Evolutionary conservation across 2,329 filamentous ascomycete genomes (phyloP).

Genomic region (Chalaropsis thielavioides): DNA sequence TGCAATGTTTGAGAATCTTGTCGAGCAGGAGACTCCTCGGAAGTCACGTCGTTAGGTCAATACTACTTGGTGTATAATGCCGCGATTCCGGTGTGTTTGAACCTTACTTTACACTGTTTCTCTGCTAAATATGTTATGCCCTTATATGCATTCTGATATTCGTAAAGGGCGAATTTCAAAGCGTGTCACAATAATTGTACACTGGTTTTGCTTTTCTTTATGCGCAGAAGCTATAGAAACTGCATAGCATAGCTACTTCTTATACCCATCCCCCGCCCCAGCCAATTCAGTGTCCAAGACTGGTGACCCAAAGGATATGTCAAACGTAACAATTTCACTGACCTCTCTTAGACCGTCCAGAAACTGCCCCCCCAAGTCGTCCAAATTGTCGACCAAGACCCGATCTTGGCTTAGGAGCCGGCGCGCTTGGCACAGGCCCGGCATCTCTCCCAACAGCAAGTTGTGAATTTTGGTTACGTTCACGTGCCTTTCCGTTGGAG

Average conservation of each 20-base stretch:
- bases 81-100: no score
- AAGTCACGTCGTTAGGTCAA: slow-evolving; percentile 4
- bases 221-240: no score
- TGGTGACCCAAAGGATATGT: no score
- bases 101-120: no score
- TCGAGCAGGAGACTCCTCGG: slow-evolving; percentile 36
- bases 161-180: no score
- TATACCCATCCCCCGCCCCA: no score
- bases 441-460: slow-evolving; percentile 38
- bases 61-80: neutral
- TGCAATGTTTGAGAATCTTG: slow-evolving; percentile 57
- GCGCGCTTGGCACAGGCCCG: slow-evolving; percentile 28
- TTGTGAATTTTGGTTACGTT: slow-evolving; percentile 32
- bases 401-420: slow-evolving; percentile 40
- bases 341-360: slow-evolving; percentile 45
- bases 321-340: neutral
- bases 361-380: slow-evolving; percentile 54
- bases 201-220: no score
- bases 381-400: slow-evolving; percentile 56
- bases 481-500: slow-evolving; percentile 28
- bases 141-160: no score
- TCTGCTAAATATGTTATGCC: no score
- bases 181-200: no score
- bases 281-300: no score
- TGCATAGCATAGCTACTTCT: no score